Conservation (phyloP, 345 rosid species). For the Camelina laxa region DNA sequence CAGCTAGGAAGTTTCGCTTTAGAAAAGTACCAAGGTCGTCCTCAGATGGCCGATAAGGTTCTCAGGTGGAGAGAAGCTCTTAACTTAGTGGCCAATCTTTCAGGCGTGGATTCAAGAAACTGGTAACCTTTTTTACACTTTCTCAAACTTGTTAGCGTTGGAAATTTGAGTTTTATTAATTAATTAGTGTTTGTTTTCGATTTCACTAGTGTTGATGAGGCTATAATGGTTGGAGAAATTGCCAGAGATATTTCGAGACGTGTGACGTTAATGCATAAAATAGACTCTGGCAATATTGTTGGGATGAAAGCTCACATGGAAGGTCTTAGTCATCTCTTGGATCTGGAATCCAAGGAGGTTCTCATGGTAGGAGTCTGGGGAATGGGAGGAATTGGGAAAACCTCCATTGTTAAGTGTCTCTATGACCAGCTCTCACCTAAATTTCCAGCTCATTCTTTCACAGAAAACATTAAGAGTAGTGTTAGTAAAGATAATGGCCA, state of each 20-base stretch:
- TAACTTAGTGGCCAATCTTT: not conserved
- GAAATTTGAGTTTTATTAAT: not conserved
- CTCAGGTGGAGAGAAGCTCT: constrained; percentile 30
- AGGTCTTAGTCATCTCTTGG: not conserved
- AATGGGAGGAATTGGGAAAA: constrained; percentile 32
- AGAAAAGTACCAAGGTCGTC: not conserved
- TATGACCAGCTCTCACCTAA: not conserved
- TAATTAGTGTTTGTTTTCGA: not conserved
- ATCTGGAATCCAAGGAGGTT: constrained; percentile 14
- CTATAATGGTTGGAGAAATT: constrained; percentile 22
- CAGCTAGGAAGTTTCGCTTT: constrained; percentile 28
- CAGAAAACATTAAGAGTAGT: not conserved
- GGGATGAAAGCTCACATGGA: constrained; percentile 24
- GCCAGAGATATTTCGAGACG: constrained; percentile 17
- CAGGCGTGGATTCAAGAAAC: constrained; percentile 14
- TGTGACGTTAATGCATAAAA: not conserved
- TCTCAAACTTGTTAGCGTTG: not conserved
- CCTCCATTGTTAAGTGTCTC: constrained; percentile 17
- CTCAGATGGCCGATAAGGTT: constrained; percentile 7
- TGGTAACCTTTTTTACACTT: not conserved
- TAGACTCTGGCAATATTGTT: not conserved
- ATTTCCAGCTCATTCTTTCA: constrained; percentile 1
- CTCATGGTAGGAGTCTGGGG: constrained; percentile 25
- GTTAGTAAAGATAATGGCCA: not conserved
- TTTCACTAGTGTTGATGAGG: constrained; percentile 18